Evolutionary conservation across 2,329 filamentous ascomycete genomes (phyloP).

Genomic region (Metarhizium brunneum): DNA sequence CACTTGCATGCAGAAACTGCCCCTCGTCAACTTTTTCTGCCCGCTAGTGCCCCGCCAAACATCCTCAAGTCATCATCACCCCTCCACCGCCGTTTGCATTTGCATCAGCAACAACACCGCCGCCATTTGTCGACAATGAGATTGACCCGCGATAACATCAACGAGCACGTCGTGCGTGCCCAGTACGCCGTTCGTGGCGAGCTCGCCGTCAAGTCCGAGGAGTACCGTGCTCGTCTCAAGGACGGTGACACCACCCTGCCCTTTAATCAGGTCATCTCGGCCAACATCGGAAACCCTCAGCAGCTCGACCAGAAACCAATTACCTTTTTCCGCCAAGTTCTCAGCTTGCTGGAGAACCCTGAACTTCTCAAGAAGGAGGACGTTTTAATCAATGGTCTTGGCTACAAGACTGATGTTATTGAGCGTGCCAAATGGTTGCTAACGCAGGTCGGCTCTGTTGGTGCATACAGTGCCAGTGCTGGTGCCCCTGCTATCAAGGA

Average conservation of each 20-base stretch:
- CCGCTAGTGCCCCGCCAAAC: conserved; percentile 6
- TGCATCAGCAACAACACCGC: conserved; percentile 22
- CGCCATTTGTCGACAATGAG: conserved; percentile 27
- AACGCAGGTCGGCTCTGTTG: conserved; percentile 78
- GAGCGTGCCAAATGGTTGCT: conserved; percentile 74
- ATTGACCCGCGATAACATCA: conserved; percentile 81
- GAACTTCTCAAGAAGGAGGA: conserved; percentile 72
- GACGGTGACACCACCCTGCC: conserved; percentile 55
- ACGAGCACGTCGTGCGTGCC: conserved; percentile 75
- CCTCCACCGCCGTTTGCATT: conserved; percentile 2
- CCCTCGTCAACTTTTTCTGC: not conserved
- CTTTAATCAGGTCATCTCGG: conserved; percentile 85
- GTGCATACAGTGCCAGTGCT: conserved; percentile 91
- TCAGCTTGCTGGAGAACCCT: conserved; percentile 88
- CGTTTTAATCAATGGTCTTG: conserved; percentile 63
- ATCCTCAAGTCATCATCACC: conserved; percentile 1
- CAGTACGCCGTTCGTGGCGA: conserved; percentile 97
- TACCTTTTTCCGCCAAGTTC: conserved; percentile 96
- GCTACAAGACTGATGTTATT: conserved; percentile 85
- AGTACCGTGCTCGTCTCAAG: conserved; percentile 68
- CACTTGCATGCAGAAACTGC: not conserved
- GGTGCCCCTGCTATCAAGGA: conserved; percentile 80
- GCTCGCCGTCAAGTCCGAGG: conserved; percentile 85
- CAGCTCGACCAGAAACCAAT: conserved; percentile 98
- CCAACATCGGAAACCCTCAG: conserved; percentile 98